phyloP scores from a whole-genome alignment of 768 basidiomycete species.

The Termitomyces sp. region DNA sequence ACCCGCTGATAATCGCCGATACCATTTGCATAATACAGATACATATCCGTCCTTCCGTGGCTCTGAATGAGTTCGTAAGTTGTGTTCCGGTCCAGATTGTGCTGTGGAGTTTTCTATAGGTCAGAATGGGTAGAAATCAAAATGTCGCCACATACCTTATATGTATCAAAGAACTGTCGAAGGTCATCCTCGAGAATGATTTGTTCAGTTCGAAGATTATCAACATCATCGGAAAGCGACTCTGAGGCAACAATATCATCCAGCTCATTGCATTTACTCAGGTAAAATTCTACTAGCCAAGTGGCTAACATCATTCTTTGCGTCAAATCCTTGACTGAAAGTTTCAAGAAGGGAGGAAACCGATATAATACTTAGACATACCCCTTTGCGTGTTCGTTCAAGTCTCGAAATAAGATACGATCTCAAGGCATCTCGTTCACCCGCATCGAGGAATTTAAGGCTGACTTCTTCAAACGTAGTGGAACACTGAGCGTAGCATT shows the following conservation, averaged over 20 bases:
- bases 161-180: constrained; percentile 88
- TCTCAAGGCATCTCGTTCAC: constrained; percentile 86
- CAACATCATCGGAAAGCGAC: constrained; percentile 73
- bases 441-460: constrained; percentile 84
- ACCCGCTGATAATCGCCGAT: constrained; percentile 84
- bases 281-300: constrained; percentile 97
- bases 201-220: constrained; percentile 79
- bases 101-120: constrained; percentile 38
- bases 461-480: constrained; percentile 89
- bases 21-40: constrained; percentile 81
- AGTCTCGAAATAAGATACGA: constrained; percentile 87
- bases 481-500: constrained; percentile 87
- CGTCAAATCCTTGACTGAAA: constrained; percentile 66
- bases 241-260: constrained; percentile 94
- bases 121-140: not conserved
- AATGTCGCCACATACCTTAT: constrained; percentile 58
- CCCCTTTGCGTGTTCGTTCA: constrained; percentile 80
- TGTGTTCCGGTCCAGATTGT: constrained; percentile 79
- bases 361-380: constrained; percentile 32
- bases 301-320: constrained; percentile 98
- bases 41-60: constrained; percentile 91
- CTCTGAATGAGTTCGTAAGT: constrained; percentile 91
- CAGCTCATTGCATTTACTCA: constrained; percentile 93
- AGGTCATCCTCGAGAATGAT: constrained; percentile 90
- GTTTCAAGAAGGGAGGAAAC: not conserved